Conservation (phyloP, 495 filamentous ascomycete species). For the Daldinia childiae region DNA sequence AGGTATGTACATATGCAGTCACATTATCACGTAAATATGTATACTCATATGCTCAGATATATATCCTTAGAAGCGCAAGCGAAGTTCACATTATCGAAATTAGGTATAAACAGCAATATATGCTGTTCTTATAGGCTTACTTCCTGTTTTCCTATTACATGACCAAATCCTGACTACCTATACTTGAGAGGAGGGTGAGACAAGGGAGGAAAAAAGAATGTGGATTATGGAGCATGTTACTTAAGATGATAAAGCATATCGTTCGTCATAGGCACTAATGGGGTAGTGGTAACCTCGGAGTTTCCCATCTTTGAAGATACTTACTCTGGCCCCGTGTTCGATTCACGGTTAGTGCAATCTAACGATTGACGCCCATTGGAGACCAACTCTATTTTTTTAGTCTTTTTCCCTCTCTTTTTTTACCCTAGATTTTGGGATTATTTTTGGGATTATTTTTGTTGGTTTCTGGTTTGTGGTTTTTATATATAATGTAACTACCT, state of each 20-base stretch:
- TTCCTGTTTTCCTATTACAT: background rate
- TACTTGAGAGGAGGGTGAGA: background rate
- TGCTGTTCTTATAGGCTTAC: background rate
- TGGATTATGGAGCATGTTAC: constrained; percentile 1
- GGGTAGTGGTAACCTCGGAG: constrained; percentile 46
- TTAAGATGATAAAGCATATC: background rate
- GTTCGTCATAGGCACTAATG: constrained; percentile 32
- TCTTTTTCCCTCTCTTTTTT: background rate
- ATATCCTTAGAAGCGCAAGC: background rate
- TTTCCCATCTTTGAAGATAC: constrained; percentile 41
- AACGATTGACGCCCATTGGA: constrained; percentile 32
- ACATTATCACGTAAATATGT: background rate
- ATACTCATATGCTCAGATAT: background rate
- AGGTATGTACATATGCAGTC: background rate
- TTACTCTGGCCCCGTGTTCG: constrained; percentile 45
- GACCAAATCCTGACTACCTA: background rate
- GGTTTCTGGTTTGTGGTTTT: no score
- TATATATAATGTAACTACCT: background rate
- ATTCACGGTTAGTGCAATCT: constrained; percentile 44
- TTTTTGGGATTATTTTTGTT: background rate
- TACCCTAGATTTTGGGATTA: no score
- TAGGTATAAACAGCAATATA: background rate
- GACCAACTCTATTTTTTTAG: constrained; percentile 33
- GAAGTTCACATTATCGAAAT: background rate
- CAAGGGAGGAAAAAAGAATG: background rate